Base-by-base conservation (phyloP, 208 protist genomes). In the Trypanosoma vivax region DNA sequence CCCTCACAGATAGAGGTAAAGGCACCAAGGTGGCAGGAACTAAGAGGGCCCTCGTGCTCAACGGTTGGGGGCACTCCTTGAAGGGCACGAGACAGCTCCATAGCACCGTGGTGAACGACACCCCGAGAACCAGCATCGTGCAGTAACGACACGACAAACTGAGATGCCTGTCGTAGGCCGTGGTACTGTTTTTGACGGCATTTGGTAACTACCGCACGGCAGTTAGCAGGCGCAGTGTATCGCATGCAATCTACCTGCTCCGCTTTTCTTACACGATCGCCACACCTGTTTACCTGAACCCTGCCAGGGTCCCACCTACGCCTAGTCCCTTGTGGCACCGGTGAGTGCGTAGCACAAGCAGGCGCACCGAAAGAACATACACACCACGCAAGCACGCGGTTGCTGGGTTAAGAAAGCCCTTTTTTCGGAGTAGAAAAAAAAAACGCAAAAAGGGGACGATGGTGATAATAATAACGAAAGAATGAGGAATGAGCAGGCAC, bases 41-140 rank as follows among this genome's bases (percentile, higher is more conserved):
- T 31, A 9, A 73, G 46, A 11, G 73, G 73, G 1, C 73, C 68
- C 40, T 75, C 67, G 48, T 73, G 60, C n/a, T 49, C 60, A 2
- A 71, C 60, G 0, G 60, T 62, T 6, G 30, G 21, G 0, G 68
- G 73, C 3, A 45, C 60, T 19, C 69, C 69, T 5, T 61, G 3
- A 6, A 62, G 27, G 19, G 29, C 28, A 11, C 18, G 21, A 18
- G 18, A n/a, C 18, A 68, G 45, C 24, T 29, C 16, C 39, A n/a
- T n/a, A n/a, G 46, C 43, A 23, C 42, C 34, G 7, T 23, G 35
- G 50, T 27, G 24, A 29, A 23, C 29, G 2, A 5, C 14, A 21
- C 21, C 2, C 18, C 10, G 6, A n/a, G 39, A 31, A 29, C 6
- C 11, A 11, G 30, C 5, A n/a, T 53, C 13, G 5, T 13, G 14